Conservation (phyloP, 768 basidiomycete species). For the Hemileccinum impolitum region DNA sequence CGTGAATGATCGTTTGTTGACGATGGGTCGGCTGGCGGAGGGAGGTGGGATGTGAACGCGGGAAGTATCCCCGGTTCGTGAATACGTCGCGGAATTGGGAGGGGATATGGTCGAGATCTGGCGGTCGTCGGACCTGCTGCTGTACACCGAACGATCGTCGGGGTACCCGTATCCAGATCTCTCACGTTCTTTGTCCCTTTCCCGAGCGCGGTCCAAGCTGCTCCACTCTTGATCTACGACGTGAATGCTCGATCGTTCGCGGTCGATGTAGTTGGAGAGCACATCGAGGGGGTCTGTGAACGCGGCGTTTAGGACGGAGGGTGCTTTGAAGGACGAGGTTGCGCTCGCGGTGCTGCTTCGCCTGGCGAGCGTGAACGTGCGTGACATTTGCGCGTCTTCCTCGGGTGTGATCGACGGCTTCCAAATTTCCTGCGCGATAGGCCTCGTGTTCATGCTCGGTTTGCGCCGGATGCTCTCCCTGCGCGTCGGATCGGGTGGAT, state of each 20-base stretch:
- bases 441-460: constrained; percentile 34
- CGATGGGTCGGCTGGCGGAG: constrained; percentile 32
- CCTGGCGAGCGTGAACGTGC: constrained; percentile 41
- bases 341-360: constrained; percentile 50
- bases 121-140: constrained; percentile 17
- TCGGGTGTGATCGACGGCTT: constrained; percentile 44
- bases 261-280: constrained; percentile 18
- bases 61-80: constrained; percentile 11
- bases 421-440: constrained; percentile 45
- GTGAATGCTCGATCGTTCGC: constrained; percentile 27
- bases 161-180: constrained; percentile 9
- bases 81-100: constrained; percentile 13
- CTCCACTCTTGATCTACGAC: constrained; percentile 29
- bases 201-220: constrained; percentile 22
- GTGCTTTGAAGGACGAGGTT: constrained; percentile 44
- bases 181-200: constrained; percentile 22
- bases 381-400: constrained; percentile 41
- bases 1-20: constrained; percentile 26
- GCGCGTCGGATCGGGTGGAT: constrained; percentile 23
- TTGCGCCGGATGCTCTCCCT: constrained; percentile 30
- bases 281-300: constrained; percentile 29
- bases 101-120: constrained; percentile 14
- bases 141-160: constrained; percentile 24
- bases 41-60: constrained; percentile 22
- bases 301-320: constrained; percentile 38